phyloP scores from a whole-genome alignment of 2,329 filamentous ascomycete genomes.

The Plenodomus biglobosus region DNA sequence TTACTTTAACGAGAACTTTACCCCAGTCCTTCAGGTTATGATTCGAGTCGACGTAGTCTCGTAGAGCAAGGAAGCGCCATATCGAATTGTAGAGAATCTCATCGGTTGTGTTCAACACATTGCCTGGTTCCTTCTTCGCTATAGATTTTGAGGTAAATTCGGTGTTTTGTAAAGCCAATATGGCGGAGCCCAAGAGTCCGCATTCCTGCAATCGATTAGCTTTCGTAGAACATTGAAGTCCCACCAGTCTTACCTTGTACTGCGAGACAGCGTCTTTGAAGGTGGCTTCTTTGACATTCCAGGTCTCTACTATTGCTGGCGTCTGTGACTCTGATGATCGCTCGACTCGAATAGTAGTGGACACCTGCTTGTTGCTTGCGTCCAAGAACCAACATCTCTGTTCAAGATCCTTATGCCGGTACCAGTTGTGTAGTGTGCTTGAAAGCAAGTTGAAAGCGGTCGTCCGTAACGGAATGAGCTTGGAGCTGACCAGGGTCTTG shows the following conservation, averaged over 20 bases:
- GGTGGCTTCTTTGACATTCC: slow-evolving; percentile 69
- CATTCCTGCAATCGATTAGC: slow-evolving; percentile 22
- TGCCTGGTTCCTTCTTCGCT: slow-evolving; percentile 54
- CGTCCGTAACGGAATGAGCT: slow-evolving; percentile 73
- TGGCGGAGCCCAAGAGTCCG: slow-evolving; percentile 52
- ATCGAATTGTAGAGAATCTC: slow-evolving; percentile 75
- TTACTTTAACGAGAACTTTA: slow-evolving; percentile 69
- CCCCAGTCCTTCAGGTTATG: slow-evolving; percentile 83
- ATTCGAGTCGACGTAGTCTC: slow-evolving; percentile 77
- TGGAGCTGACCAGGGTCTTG: slow-evolving; percentile 71
- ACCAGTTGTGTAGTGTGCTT: slow-evolving; percentile 78
- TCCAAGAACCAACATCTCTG: slow-evolving; percentile 78
- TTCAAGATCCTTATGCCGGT: slow-evolving; percentile 75
- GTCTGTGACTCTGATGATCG: slow-evolving; percentile 55
- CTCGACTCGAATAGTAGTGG: slow-evolving; percentile 63
- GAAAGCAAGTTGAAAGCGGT: slow-evolving; percentile 77
- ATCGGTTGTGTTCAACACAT: slow-evolving; percentile 61
- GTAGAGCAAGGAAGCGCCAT: slow-evolving; percentile 87
- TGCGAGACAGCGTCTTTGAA: slow-evolving; percentile 49
- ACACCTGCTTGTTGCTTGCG: slow-evolving; percentile 35
- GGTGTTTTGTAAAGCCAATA: slow-evolving; percentile 65
- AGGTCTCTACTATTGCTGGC: slow-evolving; percentile 60
- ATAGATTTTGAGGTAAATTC: slow-evolving; percentile 72
- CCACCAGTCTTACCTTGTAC: slow-evolving; percentile 18
- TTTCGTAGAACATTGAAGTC: neutral